phyloP scores from a whole-genome alignment of 2,329 filamentous ascomycete species.

The Aureobasidium leucospermi region DNA sequence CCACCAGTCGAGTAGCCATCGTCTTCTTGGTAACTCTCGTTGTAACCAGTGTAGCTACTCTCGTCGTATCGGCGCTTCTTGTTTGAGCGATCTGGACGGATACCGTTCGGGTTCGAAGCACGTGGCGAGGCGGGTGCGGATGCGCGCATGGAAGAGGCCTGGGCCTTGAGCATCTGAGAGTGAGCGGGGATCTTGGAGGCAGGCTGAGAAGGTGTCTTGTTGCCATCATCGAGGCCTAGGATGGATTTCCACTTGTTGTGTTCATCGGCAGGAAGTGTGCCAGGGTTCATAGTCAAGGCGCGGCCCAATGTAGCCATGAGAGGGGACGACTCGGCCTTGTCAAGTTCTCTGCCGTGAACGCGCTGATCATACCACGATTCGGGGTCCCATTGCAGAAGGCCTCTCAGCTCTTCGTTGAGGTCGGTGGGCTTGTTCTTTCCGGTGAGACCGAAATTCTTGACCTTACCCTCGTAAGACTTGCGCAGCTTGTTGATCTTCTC shows the following conservation, averaged over 20 bases:
- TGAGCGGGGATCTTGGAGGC: conserved; percentile 6
- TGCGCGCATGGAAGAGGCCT: conserved; percentile 16
- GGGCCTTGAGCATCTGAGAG: conserved; percentile 17
- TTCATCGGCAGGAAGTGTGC: conserved; percentile 35
- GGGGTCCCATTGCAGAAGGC: conserved; percentile 32
- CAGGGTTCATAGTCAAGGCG: conserved; percentile 37
- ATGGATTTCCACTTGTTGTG: conserved; percentile 35
- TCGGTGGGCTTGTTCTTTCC: conserved; percentile 43
- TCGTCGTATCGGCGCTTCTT: conserved; percentile 74
- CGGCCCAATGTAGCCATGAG: conserved; percentile 31
- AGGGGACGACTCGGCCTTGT: conserved; percentile 24
- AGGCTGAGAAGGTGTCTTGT: conserved; percentile 12
- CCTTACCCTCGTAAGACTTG: conserved; percentile 48
- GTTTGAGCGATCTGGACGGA: conserved; percentile 55
- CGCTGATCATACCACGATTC: conserved; percentile 34
- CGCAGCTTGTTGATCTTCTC: conserved; percentile 59
- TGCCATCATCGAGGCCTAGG: conserved; percentile 37
- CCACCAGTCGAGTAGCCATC: conserved; percentile 67
- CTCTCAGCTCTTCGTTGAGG: conserved; percentile 29
- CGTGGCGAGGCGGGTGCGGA: conserved; percentile 32
- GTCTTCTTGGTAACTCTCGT: conserved; percentile 63
- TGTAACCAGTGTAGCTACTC: conserved; percentile 66
- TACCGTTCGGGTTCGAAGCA: conserved; percentile 31
- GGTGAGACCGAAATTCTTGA: conserved; percentile 41
- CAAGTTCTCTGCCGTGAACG: conserved; percentile 34